A percentile compares a stretch with the other conserved stretches of the same genome.
Conservation (phyloP, 257 asterid genomes). For the Solanum medicagineum region DNA sequence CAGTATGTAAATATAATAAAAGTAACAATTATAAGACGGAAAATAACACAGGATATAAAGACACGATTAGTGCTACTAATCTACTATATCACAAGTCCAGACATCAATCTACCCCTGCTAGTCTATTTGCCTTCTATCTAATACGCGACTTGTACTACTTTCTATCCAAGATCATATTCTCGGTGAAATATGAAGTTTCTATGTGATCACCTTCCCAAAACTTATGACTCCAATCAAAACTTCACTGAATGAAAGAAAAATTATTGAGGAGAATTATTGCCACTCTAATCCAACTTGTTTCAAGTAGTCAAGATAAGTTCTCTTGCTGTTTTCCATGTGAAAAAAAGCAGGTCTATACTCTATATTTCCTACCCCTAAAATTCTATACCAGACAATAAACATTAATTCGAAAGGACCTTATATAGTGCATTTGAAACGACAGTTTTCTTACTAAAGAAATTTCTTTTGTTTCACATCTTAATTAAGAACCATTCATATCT, state of each 20-base stretch:
- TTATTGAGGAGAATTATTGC: background rate
- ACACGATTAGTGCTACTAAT: too few relatives aligned
- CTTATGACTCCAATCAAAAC: background rate
- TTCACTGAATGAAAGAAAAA: background rate
- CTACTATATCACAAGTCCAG: too few relatives aligned
- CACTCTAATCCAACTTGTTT: background rate
- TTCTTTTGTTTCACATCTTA: background rate
- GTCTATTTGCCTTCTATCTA: too few relatives aligned
- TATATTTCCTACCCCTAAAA: background rate
- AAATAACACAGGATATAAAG: too few relatives aligned
- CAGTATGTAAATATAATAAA: too few relatives aligned
- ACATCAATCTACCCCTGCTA: too few relatives aligned
- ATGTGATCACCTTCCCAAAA: too few relatives aligned
- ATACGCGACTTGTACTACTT: too few relatives aligned
- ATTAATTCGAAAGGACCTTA: background rate
- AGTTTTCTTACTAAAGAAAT: background rate
- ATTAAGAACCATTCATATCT: background rate
- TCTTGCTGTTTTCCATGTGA: background rate
- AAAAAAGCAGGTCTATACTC: background rate
- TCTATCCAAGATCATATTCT: too few relatives aligned
- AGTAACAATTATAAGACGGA: too few relatives aligned
- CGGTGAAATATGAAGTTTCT: too few relatives aligned
- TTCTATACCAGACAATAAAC: background rate
- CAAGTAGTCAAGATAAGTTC: background rate
- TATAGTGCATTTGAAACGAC: background rate